Base-by-base conservation (phyloP, 164 flowering plant species). In the Cinnamomum chago region DNA sequence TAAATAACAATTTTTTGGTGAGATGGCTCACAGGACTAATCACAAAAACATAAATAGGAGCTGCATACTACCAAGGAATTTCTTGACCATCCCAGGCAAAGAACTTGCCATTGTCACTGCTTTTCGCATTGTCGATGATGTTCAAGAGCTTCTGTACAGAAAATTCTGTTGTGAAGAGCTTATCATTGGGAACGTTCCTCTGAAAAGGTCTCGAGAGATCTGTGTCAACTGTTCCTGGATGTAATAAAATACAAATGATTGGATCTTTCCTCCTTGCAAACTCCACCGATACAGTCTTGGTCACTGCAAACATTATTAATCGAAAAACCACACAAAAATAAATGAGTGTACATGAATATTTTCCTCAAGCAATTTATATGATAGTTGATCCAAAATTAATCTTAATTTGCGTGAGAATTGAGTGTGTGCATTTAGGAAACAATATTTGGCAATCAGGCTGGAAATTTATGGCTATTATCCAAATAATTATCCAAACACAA, bases 1-100 rank as follows among this genome's bases (percentile, higher is more conserved):
- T 40, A 40, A 9, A 40, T 40, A 40, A 40, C 47, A 40, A 7
- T 40, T 40, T 40, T 40, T 40, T 40, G 47, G 47, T 40, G 47
- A 40, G 11, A 40, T 40, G 5, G 47, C 47, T 40, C 47, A 40
- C 11, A 40, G 47, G 47, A 40, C 47, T 40, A 40, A 40, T 40
- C 47, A 40, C 47, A 5, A 40, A 40, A 5, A 40, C 47, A 40
- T 40, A 55, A 55, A 47, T 3, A 33, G 24, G 10, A 74, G 66
- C 5, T 67, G 4, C 14, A 7, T 25, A 30, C 83, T 81, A 92
- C 97, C 98, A 95, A 74, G 97, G 99, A 74, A 95, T 93, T 83
- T 93, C 94, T 76, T 85, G 89, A 78, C 97, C 95, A 83, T 95
- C 99, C 99, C 99, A 95, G 22, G 98, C 98, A 80, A 90, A 93